Percentiles rank a stretch among this genome's conserved stretches.
Conservation (phyloP, 176 grass and related monocot genomes). For the Thinopyrum elongatum region DNA sequence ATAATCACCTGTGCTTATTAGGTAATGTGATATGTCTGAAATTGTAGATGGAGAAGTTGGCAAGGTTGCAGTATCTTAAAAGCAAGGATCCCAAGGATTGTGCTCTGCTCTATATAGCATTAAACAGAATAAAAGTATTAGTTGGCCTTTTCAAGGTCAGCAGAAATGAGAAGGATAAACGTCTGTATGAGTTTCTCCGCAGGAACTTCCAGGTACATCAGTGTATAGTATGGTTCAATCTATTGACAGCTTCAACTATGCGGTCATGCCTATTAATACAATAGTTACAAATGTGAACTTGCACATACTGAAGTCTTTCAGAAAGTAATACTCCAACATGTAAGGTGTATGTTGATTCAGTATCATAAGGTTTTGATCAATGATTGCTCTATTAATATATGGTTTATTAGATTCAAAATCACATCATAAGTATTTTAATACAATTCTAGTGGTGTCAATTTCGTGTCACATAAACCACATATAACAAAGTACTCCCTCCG, state of each 20-base stretch:
- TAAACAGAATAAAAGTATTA: conserved; percentile 89
- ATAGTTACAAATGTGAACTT: conserved; percentile 8
- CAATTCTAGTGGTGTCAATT: neutral
- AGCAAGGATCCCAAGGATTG: conserved; percentile 91
- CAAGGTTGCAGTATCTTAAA: conserved; percentile 91
- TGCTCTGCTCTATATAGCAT: conserved; percentile 88
- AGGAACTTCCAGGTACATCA: conserved; percentile 86
- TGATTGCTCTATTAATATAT: neutral
- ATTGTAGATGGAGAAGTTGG: conserved; percentile 97
- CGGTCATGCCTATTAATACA: neutral
- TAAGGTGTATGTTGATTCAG: neutral
- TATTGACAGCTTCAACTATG: conserved; percentile 6
- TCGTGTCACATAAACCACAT: neutral
- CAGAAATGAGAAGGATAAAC: conserved; percentile 89
- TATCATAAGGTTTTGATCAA: neutral
- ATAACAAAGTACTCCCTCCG: neutral
- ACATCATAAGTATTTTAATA: neutral
- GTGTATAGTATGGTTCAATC: conserved; percentile 12
- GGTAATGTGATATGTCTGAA: conserved; percentile 40
- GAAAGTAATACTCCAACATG: conserved; percentile 12
- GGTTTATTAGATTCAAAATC: neutral
- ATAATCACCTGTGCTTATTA: conserved; percentile 49
- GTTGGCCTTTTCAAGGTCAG: conserved; percentile 92
- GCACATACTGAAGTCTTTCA: conserved; percentile 12
- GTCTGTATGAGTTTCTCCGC: conserved; percentile 71